Evolutionary conservation across 345 rosid species (phyloP).

Genomic region (Sonneratia caseolaris): DNA sequence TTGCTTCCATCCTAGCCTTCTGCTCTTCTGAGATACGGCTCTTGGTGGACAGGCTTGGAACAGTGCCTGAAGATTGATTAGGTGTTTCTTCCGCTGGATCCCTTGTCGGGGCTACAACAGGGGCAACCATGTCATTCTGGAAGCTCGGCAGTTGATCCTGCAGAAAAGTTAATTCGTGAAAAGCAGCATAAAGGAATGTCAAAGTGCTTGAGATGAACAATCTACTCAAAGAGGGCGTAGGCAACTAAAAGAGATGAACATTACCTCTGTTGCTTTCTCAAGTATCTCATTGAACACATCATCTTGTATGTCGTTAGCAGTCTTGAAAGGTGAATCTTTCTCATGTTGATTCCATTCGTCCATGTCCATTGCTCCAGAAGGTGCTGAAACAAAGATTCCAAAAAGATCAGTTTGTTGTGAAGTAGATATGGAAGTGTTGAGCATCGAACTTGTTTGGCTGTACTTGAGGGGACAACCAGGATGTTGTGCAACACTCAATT

Average conservation of each 20-base stretch:
- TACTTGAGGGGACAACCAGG: not conserved
- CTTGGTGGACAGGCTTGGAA: conserved; percentile 16
- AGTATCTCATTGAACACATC: conserved; percentile 46
- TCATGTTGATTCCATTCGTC: conserved; percentile 24
- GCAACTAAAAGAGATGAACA: conserved; percentile 1
- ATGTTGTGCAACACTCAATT: not conserved
- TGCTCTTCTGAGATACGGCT: conserved; percentile 51
- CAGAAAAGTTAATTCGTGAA: not conserved
- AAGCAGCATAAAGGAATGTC: not conserved
- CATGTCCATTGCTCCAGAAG: conserved; percentile 22
- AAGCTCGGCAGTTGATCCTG: conserved; percentile 4
- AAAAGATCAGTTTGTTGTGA: not conserved
- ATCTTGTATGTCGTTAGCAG: conserved; percentile 30
- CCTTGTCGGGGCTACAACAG: not conserved
- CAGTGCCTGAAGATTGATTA: conserved; percentile 14
- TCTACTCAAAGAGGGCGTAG: not conserved
- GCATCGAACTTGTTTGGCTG: no score
- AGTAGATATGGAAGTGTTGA: not conserved
- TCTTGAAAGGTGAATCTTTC: conserved; percentile 21
- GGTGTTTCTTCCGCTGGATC: conserved; percentile 6
- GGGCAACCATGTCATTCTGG: not conserved
- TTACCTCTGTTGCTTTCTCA: conserved; percentile 40
- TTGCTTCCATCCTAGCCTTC: conserved; percentile 70
- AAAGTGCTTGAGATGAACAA: not conserved
- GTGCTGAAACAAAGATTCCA: conserved; percentile 11